These are phyloP conservation scores for Tetragonia tetragonoides DNA, from an alignment of 148 eudicot genomes.

Conservation along the genomic window DNA sequence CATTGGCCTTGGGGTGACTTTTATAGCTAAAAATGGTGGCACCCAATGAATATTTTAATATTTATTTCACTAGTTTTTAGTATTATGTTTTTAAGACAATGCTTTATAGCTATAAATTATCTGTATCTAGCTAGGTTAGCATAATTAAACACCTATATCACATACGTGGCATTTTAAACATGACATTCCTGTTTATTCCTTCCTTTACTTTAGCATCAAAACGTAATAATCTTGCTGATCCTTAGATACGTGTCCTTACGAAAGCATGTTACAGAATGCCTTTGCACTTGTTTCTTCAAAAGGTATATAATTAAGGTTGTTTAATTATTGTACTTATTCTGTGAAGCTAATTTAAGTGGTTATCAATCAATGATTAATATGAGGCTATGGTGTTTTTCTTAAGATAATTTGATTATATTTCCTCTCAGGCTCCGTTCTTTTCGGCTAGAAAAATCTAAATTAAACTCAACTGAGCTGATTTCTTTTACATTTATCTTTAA, in stretches of 20 bases:
- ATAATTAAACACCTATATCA: not conserved
- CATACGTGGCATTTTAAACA: slow-evolving; percentile 40
- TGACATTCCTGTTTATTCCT: slow-evolving; percentile 6
- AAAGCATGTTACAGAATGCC: slow-evolving; percentile 34
- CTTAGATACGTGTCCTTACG: slow-evolving; percentile 7
- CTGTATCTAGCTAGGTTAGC: slow-evolving; percentile 17
- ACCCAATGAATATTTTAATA: slow-evolving; percentile 13
- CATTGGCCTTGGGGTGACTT: slow-evolving; percentile 14
- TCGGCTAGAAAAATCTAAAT: too few relatives aligned
- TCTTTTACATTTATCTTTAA: too few relatives aligned
- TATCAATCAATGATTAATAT: too few relatives aligned
- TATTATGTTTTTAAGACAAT: not conserved
- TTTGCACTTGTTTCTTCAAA: slow-evolving; percentile 17
- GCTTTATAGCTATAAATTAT: slow-evolving; percentile 24
- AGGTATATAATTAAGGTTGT: too few relatives aligned
- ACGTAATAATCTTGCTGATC: slow-evolving; percentile 14
- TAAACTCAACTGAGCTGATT: too few relatives aligned
- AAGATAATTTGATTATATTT: too few relatives aligned
- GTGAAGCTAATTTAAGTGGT: too few relatives aligned
- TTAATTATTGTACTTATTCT: too few relatives aligned
- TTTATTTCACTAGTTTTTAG: not conserved
- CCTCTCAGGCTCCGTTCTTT: too few relatives aligned
- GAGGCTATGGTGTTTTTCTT: too few relatives aligned
- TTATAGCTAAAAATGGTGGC: slow-evolving; percentile 15
- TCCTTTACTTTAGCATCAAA: slow-evolving; percentile 21